Conservation (phyloP, 139 green algal species). For the Pseudopediastrum boryanum region DNA sequence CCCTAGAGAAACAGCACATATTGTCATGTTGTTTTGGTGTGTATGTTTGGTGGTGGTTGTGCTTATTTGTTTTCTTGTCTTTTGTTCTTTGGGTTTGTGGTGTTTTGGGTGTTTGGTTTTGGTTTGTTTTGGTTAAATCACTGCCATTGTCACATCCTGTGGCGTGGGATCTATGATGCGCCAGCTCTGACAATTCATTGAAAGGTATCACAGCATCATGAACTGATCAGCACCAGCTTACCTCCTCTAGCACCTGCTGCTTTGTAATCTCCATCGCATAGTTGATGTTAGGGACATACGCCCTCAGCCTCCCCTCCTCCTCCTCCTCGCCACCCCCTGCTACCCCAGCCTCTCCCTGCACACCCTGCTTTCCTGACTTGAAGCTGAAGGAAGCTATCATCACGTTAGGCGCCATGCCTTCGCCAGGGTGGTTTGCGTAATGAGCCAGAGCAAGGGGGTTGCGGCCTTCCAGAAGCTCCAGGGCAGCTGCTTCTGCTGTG, state of each 20-base stretch:
- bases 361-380: neutral
- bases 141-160: neutral
- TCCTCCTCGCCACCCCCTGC: constrained; percentile 13
- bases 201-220: neutral
- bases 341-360: neutral
- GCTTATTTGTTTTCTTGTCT: neutral
- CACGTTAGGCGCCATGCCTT: constrained; percentile 57
- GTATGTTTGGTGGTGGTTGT: no score
- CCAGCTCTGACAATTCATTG: neutral
- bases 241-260: constrained; percentile 7
- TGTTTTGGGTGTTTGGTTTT: neutral
- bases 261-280: neutral
- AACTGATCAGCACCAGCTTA: constrained; percentile 2
- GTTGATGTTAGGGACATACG: constrained; percentile 55
- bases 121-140: neutral
- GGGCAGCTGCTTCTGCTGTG: constrained; percentile 14
- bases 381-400: constrained; percentile 61
- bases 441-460: constrained; percentile 70
- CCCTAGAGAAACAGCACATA: no score
- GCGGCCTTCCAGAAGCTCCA: constrained; percentile 50
- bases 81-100: neutral
- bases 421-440: constrained; percentile 70
- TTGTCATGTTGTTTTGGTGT: no score
- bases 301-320: constrained; percentile 23
- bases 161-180: no score